phyloP scores from a whole-genome alignment of 306 rosid genomes.

The Trichosanthes truncata region DNA sequence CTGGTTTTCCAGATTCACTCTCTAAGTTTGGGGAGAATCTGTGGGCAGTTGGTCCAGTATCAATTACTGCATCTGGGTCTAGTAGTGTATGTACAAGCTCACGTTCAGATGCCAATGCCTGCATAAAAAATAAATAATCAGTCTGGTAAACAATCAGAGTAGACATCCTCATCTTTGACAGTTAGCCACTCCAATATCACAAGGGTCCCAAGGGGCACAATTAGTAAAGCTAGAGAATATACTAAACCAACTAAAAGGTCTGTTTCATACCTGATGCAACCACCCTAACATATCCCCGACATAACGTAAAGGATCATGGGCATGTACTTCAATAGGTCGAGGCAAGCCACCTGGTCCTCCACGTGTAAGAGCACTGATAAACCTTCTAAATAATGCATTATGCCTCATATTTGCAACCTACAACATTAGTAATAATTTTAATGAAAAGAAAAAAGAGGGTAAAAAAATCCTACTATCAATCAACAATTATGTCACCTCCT shows the following conservation, averaged over 20 bases:
- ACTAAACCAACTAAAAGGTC: constrained; percentile 12
- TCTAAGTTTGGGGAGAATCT: constrained; percentile 40
- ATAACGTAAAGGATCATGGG: constrained; percentile 94
- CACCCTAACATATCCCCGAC: constrained; percentile 96
- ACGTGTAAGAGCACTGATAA: constrained; percentile 93
- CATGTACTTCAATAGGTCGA: constrained; percentile 99
- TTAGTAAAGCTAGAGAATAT: constrained; percentile 13
- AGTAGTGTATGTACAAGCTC: constrained; percentile 73
- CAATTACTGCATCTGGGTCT: constrained; percentile 68
- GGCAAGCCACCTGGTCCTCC: constrained; percentile 99
- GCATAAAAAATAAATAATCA: constrained; percentile 15
- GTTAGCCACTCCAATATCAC: neutral
- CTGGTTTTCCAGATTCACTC: constrained; percentile 46
- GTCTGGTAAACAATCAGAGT: neutral
- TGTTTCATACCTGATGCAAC: constrained; percentile 75
- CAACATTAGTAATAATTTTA: constrained; percentile 14
- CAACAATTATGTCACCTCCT: constrained; percentile 56
- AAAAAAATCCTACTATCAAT: neutral
- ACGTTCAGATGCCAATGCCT: constrained; percentile 98
- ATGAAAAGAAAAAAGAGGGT: neutral
- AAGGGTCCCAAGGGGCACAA: neutral
- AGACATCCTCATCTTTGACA: neutral
- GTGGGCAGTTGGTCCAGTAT: constrained; percentile 45
- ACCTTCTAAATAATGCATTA: constrained; percentile 87
- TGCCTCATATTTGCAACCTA: constrained; percentile 99